Evolutionary conservation across 2,329 filamentous ascomycete genomes (phyloP).

Genomic region (Aspergillus flavus): DNA sequence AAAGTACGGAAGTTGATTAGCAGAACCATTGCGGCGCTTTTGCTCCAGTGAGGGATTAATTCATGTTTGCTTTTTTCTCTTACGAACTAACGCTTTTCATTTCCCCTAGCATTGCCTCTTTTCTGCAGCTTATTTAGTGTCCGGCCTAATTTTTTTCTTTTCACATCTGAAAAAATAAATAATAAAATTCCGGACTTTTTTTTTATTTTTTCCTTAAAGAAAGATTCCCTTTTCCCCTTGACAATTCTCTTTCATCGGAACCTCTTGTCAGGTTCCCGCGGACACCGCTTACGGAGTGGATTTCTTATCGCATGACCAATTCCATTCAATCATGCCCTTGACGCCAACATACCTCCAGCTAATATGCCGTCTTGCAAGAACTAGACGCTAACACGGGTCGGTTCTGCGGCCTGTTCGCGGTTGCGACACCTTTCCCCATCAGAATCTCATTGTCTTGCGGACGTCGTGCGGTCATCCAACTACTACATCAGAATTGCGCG

Average conservation of each 20-base stretch:
- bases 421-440: background rate
- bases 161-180: background rate
- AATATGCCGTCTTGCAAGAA: constrained; percentile 2
- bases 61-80: background rate
- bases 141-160: background rate
- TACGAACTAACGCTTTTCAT: background rate
- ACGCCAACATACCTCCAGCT: constrained; percentile 1
- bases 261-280: background rate
- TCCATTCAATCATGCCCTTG: constrained; percentile 8
- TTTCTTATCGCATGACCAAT: background rate
- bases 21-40: background rate
- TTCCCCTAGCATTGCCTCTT: background rate
- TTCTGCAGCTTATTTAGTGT: background rate
- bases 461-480: background rate
- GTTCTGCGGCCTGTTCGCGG: background rate
- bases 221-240: background rate
- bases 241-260: background rate
- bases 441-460: background rate
- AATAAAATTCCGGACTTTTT: background rate
- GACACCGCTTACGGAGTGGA: constrained; percentile 4
- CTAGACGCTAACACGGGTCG: constrained; percentile 7
- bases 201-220: background rate
- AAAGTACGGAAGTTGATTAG: background rate
- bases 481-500: background rate
- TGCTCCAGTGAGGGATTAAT: background rate